Base-by-base conservation (phyloP, 768 basidiomycete species). In the Hysterangium stoloniferum region DNA sequence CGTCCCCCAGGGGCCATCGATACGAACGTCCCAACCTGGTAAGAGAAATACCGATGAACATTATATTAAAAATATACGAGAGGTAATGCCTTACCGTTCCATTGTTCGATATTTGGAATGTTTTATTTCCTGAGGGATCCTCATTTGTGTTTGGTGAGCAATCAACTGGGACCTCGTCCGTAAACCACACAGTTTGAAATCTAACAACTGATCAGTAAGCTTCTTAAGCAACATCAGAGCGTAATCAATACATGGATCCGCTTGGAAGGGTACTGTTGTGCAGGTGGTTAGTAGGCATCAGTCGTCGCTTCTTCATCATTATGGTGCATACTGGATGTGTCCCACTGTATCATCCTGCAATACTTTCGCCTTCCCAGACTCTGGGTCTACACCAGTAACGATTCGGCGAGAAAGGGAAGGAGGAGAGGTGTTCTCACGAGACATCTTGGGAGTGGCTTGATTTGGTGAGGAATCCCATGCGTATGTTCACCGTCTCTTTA, bases 151-250 rank as follows among this genome's bases (percentile, higher is more conserved):
- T 24, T n/a, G 25, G 15, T 4, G 34, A 22, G 37, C 47, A 37
- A 19, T 48, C 47, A 22, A 24, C 35, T 12, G 47, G 47, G n/a
- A 48, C 47, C 17, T 15, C 37, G 37, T 48, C 47, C 15, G 47
- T 48, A 24, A 37, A 36, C 47, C 47, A 48, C 12, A 48, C 13
- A 15, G 13, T 37, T 24, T 48, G 47, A 25, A 48, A 22, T 28
- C 47, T 48, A 22, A 6, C 5, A n/a, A n/a, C n/a, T n/a, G n/a
- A n/a, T n/a, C n/a, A n/a, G n/a, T n/a, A n/a, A n/a, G n/a, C n/a
- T n/a, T n/a, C n/a, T n/a, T n/a, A n/a, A n/a, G n/a, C n/a, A n/a
- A n/a, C n/a, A n/a, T n/a, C n/a, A n/a, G n/a, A n/a, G n/a, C n/a
- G n/a, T n/a, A n/a, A n/a, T n/a, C n/a, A n/a, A n/a, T n/a, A n/a